A percentile compares a stretch with the other conserved stretches of the same genome.
Conservation (phyloP, 2,329 filamentous ascomycete genomes). For the Cordyceps tenuipes region DNA sequence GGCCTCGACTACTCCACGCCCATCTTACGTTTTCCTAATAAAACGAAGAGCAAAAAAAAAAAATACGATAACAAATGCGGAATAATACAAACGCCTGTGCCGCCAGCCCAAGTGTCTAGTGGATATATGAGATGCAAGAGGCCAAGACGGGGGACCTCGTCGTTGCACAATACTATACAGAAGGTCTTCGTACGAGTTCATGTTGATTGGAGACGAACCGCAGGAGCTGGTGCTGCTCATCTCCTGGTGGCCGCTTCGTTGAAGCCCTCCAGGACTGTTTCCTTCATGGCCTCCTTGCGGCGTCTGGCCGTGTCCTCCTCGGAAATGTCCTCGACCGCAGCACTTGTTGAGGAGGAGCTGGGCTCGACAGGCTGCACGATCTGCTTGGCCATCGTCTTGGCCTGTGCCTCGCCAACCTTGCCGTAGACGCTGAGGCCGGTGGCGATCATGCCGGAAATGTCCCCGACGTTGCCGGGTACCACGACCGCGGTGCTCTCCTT, state of each 20-base stretch:
- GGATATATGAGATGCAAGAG: conserved; percentile 6
- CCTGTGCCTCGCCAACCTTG: conserved; percentile 78
- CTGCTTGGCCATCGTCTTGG: conserved; percentile 54
- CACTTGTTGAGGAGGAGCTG: conserved; percentile 16
- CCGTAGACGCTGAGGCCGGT: conserved; percentile 92
- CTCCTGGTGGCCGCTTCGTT: conserved; percentile 27
- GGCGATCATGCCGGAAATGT: conserved; percentile 94
- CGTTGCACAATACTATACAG: conserved; percentile 9
- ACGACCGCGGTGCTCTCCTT: conserved; percentile 94
- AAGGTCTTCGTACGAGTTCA: not conserved
- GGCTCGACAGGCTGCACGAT: conserved; percentile 27
- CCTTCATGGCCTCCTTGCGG: conserved; percentile 25
- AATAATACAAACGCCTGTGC: conserved; percentile 10
- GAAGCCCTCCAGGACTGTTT: conserved; percentile 33
- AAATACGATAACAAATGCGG: not conserved
- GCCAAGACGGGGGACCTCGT: not conserved
- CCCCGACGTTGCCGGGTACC: conserved; percentile 92
- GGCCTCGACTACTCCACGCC: not conserved
- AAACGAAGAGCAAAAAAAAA: conserved; percentile 6
- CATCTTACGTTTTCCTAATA: not conserved
- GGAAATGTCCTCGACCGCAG: conserved; percentile 12
- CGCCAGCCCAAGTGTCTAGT: conserved; percentile 1
- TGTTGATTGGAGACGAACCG: not conserved
- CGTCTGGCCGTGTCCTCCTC: conserved; percentile 13
- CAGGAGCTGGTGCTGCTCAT: conserved; percentile 14